Percentiles rank a stretch among this genome's conserved stretches.
Evolutionary conservation across 441 rosid species (phyloP).

Genomic region (Jatropha multifida): DNA sequence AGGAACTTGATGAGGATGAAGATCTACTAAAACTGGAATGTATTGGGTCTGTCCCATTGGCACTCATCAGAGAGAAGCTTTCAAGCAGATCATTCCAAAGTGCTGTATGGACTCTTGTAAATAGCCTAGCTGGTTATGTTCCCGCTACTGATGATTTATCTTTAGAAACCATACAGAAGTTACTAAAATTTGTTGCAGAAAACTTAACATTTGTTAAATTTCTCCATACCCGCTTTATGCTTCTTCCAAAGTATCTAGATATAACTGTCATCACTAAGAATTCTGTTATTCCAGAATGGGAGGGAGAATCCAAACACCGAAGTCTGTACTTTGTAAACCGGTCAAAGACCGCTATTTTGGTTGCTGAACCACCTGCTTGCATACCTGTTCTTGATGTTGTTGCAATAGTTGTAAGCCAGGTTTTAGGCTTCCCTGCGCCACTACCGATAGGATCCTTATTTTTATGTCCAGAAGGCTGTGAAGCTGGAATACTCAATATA

Average conservation of each 20-base stretch:
- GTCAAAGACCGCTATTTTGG: slow-evolving; percentile 55
- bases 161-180: slow-evolving; percentile 47
- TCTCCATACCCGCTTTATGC: slow-evolving; percentile 75
- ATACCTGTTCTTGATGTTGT: slow-evolving; percentile 73
- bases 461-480: slow-evolving; percentile 82
- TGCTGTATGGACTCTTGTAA: slow-evolving; percentile 69
- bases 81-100: slow-evolving; percentile 69
- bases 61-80: slow-evolving; percentile 57
- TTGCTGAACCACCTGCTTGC: slow-evolving; percentile 85
- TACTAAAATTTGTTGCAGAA: slow-evolving; percentile 58
- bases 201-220: slow-evolving; percentile 75
- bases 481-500: slow-evolving; percentile 52
- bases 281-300: slow-evolving; percentile 71
- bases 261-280: slow-evolving; percentile 60
- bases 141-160: slow-evolving; percentile 39
- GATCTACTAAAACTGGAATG: slow-evolving; percentile 51
- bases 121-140: slow-evolving; percentile 34
- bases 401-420: slow-evolving; percentile 80
- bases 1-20: slow-evolving; percentile 74
- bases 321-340: slow-evolving; percentile 67
- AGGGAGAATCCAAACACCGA: slow-evolving; percentile 55
- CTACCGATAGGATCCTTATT: slow-evolving; percentile 81
- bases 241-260: slow-evolving; percentile 64
- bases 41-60: slow-evolving; percentile 62
- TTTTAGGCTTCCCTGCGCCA: slow-evolving; percentile 69